These are phyloP conservation scores for Kluyveromyces marxianus DNA, from an alignment of 1,139 yeast genomes.

Conservation along the genomic window DNA sequence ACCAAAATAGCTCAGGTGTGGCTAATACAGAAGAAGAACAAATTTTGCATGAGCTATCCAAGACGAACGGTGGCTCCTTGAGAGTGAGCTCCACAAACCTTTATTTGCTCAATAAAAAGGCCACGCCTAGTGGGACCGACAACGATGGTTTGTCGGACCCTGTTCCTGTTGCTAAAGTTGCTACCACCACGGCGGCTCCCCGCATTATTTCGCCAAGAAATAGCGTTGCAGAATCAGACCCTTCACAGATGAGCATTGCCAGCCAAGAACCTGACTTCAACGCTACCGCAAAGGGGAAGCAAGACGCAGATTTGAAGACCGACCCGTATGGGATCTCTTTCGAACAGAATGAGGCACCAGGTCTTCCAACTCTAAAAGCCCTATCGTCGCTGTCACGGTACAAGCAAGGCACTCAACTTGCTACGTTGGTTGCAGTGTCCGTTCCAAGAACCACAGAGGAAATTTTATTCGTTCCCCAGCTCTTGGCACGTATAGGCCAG, in stretches of 20 bases:
- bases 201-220: slow-evolving; percentile 4
- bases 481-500: slow-evolving; percentile 60
- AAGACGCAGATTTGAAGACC: not conserved
- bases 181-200: slow-evolving; percentile 4
- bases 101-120: slow-evolving; percentile 23
- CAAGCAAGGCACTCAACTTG: slow-evolving; percentile 44
- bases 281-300: not conserved
- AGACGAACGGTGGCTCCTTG: slow-evolving; percentile 18
- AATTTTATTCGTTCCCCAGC: slow-evolving; percentile 62
- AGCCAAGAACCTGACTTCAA: not conserved
- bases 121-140: slow-evolving; percentile 1
- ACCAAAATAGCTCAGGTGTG: slow-evolving; percentile 5
- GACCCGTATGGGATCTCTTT: slow-evolving; percentile 31
- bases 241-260: not conserved
- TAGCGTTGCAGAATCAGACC: slow-evolving; percentile 29
- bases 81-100: slow-evolving; percentile 30
- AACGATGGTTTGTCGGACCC: slow-evolving; percentile 4
- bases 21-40: slow-evolving; percentile 14
- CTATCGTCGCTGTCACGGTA: slow-evolving; percentile 41
- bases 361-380: slow-evolving; percentile 61
- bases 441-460: slow-evolving; percentile 75
- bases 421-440: slow-evolving; percentile 63
- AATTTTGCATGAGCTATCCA: slow-evolving; percentile 17
- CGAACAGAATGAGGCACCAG: slow-evolving; percentile 66
- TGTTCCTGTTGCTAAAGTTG: slow-evolving; percentile 4